phyloP scores from a whole-genome alignment of 1,284 basidiomycete genomes.

The Gomphus bonarii region DNA sequence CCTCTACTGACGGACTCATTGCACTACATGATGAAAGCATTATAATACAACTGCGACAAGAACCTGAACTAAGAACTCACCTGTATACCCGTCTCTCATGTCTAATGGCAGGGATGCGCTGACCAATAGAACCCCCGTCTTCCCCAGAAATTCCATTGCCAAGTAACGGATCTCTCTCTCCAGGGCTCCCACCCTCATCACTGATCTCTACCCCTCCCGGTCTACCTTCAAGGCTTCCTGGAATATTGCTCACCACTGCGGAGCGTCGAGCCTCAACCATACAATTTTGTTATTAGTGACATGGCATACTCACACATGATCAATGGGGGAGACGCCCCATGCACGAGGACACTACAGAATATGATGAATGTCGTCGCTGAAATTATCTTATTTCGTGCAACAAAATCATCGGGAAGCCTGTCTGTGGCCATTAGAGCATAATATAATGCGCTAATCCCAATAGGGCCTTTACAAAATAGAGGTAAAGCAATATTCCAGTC shows the following conservation, averaged over 20 bases:
- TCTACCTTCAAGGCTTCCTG: not conserved
- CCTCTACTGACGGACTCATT: not conserved
- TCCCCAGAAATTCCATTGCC: not conserved
- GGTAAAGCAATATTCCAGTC: not conserved
- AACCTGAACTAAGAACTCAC: not conserved
- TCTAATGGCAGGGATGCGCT: not conserved
- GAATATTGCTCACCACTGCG: not conserved
- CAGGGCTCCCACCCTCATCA: not conserved
- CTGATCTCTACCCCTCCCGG: not conserved
- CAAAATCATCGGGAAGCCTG: not conserved
- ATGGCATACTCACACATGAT: not conserved
- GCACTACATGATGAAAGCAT: not conserved
- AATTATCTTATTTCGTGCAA: not conserved
- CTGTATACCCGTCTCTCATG: not conserved
- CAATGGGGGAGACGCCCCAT: not conserved
- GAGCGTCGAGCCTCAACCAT: not conserved
- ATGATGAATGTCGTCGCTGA: not conserved
- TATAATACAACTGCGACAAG: not conserved
- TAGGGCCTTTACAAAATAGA: not conserved
- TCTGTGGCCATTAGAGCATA: slow-evolving; percentile 2
- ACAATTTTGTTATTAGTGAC: not conserved
- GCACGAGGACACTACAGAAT: not conserved
- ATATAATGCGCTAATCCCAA: not conserved
- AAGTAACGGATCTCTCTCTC: not conserved
- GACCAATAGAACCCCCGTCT: not conserved